phyloP scores from a whole-genome alignment of 208 protist genomes.

The Leishmania martiniquensis region DNA sequence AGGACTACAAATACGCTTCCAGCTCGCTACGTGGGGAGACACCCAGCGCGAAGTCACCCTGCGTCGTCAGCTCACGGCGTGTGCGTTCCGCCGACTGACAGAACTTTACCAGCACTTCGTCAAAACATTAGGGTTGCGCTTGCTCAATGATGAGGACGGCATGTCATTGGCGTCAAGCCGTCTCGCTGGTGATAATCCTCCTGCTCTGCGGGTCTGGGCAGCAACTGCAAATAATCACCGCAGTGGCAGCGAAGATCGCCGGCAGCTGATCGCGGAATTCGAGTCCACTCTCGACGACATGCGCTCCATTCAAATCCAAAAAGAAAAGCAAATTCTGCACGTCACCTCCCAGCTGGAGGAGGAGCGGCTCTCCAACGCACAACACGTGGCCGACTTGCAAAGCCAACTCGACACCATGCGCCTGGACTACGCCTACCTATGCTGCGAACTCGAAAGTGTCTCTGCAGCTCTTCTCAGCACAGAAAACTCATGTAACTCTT shows the following conservation, averaged over 20 bases:
- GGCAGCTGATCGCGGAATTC: slow-evolving; percentile 21
- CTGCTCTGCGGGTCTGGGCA: background rate
- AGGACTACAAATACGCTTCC: slow-evolving; percentile 26
- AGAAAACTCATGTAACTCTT: slow-evolving; percentile 16
- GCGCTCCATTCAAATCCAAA: slow-evolving; percentile 14
- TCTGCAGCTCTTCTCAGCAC: slow-evolving; percentile 23
- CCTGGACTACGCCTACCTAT: slow-evolving; percentile 19
- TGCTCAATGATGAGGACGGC: background rate
- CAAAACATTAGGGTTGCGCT: background rate
- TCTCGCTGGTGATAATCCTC: background rate
- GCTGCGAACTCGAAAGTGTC: slow-evolving; percentile 20
- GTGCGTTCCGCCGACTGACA: slow-evolving; percentile 13
- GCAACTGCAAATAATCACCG: background rate
- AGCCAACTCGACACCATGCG: slow-evolving; percentile 25
- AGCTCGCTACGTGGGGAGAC: slow-evolving; percentile 14
- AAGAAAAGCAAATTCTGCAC: slow-evolving; percentile 19
- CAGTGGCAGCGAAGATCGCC: background rate
- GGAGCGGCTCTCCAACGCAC: slow-evolving; percentile 11
- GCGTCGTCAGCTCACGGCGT: slow-evolving; percentile 5
- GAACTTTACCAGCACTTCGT: slow-evolving; percentile 14
- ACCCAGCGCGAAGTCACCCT: slow-evolving; percentile 8
- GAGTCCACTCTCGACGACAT: slow-evolving; percentile 18
- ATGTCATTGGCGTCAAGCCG: background rate
- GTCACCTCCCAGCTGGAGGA: slow-evolving; percentile 15
- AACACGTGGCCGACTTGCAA: slow-evolving; percentile 12